A percentile compares a stretch with the other conserved stretches of the same genome.
These are phyloP conservation scores for Sarocladium brachiariae DNA, from an alignment of 2,329 filamentous ascomycete genomes.

Conservation along the genomic window DNA sequence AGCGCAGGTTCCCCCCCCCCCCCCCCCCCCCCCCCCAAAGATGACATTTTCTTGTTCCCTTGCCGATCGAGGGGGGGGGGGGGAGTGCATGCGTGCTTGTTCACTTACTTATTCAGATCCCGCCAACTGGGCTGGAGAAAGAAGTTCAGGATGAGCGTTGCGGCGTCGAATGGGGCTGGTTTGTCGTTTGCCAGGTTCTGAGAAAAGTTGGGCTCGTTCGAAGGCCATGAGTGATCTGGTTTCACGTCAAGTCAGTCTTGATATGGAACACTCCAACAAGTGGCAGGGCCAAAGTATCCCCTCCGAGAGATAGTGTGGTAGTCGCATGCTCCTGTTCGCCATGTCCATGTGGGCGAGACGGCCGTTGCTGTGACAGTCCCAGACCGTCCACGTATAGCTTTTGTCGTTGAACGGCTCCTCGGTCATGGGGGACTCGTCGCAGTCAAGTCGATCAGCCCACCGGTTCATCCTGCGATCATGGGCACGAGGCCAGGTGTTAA, in stretches of 20 bases:
- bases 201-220: conserved; percentile 36
- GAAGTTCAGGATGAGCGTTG: conserved; percentile 36
- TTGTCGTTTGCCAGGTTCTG: conserved; percentile 31
- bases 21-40: too few species aligned
- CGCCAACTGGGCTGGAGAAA: conserved; percentile 20
- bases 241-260: too few species aligned
- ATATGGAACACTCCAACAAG: too few species aligned
- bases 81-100: too few species aligned
- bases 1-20: too few species aligned
- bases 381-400: conserved; percentile 14
- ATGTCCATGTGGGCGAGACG: conserved; percentile 38
- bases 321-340: conserved; percentile 33
- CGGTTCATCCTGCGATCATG: conserved; percentile 25
- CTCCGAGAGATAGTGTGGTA: too few species aligned
- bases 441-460: conserved; percentile 35
- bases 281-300: too few species aligned
- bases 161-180: conserved; percentile 36
- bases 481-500: neutral
- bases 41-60: neutral
- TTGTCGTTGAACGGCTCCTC: conserved; percentile 27
- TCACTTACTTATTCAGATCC: neutral
- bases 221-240: conserved; percentile 36
- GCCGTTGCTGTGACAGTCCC: conserved; percentile 15
- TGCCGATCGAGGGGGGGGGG: too few species aligned
- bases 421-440: conserved; percentile 22